A percentile compares a stretch with the other conserved stretches of the same genome.
Conservation (phyloP, 768 basidiomycete species). For the Hortiboletus campestris region DNA sequence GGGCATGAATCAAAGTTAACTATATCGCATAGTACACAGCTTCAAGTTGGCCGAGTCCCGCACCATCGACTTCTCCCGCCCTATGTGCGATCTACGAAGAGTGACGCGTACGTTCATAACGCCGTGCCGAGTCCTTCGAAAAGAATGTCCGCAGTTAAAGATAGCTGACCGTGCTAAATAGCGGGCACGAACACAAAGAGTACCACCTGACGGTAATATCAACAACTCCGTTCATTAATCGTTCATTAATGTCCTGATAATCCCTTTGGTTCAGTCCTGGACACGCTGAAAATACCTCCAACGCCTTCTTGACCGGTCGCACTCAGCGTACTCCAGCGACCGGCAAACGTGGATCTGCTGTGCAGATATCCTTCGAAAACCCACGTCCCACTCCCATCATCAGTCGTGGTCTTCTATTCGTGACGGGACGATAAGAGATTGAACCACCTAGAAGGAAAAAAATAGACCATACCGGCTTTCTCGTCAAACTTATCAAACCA, state of each 20-base stretch:
- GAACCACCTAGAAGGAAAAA: slow-evolving; percentile 1
- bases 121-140: slow-evolving; percentile 13
- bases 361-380: slow-evolving; percentile 56
- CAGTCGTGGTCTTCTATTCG: slow-evolving; percentile 40
- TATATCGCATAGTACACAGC: slow-evolving; percentile 14
- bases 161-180: slow-evolving; percentile 4
- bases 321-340: slow-evolving; percentile 47
- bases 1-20: slow-evolving; percentile 23
- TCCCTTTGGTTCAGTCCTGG: slow-evolving; percentile 36
- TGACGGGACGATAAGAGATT: not conserved
- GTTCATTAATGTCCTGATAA: slow-evolving; percentile 28
- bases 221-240: slow-evolving; percentile 26
- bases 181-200: not conserved
- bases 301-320: slow-evolving; percentile 35
- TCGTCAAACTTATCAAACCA: slow-evolving; percentile 58
- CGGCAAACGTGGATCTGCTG: slow-evolving; percentile 49
- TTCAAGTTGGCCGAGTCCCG: slow-evolving; percentile 8
- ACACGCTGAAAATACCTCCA: slow-evolving; percentile 59
- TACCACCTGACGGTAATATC: slow-evolving; percentile 2
- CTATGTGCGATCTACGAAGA: slow-evolving; percentile 13
- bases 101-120: slow-evolving; percentile 10
- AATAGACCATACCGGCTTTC: slow-evolving; percentile 51
- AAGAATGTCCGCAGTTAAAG: slow-evolving; percentile 27
- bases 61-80: slow-evolving; percentile 8
- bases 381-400: slow-evolving; percentile 48